phyloP scores from a whole-genome alignment of 2,329 filamentous ascomycete genomes.

The Verticillium dahliae region DNA sequence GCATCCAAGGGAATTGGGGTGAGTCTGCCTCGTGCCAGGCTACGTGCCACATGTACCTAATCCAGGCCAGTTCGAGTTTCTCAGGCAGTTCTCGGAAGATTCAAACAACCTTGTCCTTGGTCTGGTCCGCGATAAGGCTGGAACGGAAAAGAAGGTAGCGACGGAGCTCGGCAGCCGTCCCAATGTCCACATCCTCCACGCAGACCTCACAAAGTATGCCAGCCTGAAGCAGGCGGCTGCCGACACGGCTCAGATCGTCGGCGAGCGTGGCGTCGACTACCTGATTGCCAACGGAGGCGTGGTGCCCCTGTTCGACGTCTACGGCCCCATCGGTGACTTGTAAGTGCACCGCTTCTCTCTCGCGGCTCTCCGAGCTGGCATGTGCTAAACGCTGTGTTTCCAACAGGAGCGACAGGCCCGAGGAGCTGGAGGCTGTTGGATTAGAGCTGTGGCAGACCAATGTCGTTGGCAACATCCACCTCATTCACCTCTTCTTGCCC shows the following conservation, averaged over 20 bases:
- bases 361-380: background rate
- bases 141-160: constrained; percentile 34
- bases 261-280: constrained; percentile 36
- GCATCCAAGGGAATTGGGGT: constrained; percentile 12
- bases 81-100: constrained; percentile 30
- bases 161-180: constrained; percentile 26
- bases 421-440: constrained; percentile 4
- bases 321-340: constrained; percentile 27
- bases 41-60: background rate
- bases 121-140: constrained; percentile 37
- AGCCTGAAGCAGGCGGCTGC: constrained; percentile 24
- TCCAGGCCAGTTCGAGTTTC: constrained; percentile 36
- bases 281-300: constrained; percentile 44
- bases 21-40: constrained; percentile 1
- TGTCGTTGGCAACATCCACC: constrained; percentile 43
- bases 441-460: constrained; percentile 29
- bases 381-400: background rate
- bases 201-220: constrained; percentile 32
- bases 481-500: constrained; percentile 46
- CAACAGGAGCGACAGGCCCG: constrained; percentile 4
- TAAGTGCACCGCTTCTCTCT: constrained; percentile 15
- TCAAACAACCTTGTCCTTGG: constrained; percentile 37
- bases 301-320: constrained; percentile 20
- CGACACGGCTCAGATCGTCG: constrained; percentile 23
- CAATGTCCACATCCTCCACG: constrained; percentile 34